Evolutionary conservation across 2,329 filamentous ascomycete genomes (phyloP).

Genomic region (Xylaria hypoxylon): DNA sequence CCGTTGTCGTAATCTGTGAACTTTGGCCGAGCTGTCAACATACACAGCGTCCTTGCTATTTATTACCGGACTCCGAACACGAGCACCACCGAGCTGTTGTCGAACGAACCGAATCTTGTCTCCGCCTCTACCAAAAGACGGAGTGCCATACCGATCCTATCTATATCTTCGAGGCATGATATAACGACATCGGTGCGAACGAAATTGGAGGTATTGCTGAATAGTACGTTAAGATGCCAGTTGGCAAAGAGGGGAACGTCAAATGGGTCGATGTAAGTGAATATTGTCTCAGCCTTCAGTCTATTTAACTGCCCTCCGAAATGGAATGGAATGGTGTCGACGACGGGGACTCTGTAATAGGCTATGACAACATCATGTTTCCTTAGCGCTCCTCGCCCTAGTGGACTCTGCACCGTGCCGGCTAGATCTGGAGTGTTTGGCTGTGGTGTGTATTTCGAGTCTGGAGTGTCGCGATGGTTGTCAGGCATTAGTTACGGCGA

Average conservation of each 20-base stretch:
- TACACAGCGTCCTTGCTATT: neutral
- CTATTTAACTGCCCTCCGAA: neutral
- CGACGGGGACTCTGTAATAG: neutral
- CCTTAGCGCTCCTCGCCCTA: neutral
- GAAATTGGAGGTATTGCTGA: constrained; percentile 26
- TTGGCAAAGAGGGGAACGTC: constrained; percentile 62
- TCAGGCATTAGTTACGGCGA: neutral
- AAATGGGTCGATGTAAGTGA: constrained; percentile 70
- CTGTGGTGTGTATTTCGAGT: neutral
- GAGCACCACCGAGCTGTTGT: constrained; percentile 1
- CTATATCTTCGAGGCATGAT: constrained; percentile 41
- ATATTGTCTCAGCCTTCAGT: constrained; percentile 24
- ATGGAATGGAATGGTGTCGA: neutral
- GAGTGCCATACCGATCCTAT: constrained; percentile 4
- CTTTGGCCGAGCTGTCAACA: constrained; percentile 3
- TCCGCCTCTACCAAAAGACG: neutral
- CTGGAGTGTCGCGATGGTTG: neutral
- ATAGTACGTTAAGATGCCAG: constrained; percentile 55
- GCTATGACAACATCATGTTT: neutral
- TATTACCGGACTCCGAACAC: neutral
- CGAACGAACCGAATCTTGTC: neutral
- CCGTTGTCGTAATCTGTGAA: constrained; percentile 8
- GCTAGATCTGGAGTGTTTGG: neutral
- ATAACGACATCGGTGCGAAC: constrained; percentile 35
- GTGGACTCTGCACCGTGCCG: neutral